Conservation (phyloP, 768 basidiomycete species). For the Leccinum longicurvipes region DNA sequence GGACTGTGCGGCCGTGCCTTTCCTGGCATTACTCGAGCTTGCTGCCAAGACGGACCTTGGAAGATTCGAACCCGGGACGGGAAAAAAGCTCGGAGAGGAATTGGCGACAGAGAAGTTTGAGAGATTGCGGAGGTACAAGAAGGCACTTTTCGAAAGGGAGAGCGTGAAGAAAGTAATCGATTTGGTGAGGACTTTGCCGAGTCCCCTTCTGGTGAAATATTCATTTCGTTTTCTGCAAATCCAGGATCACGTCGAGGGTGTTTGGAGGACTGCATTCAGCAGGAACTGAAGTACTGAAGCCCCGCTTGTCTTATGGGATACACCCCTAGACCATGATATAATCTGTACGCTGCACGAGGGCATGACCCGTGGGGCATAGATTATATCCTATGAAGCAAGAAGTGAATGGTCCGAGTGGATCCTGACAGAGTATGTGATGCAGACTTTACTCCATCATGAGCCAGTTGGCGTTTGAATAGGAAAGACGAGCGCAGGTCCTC, state of each 20-base stretch:
- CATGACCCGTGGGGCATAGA: neutral
- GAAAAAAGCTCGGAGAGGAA: constrained; percentile 38
- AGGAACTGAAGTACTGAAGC: too few species aligned
- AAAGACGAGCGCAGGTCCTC: neutral
- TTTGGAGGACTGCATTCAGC: too few species aligned
- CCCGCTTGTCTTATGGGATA: too few species aligned
- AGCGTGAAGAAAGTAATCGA: constrained; percentile 10
- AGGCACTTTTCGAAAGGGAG: constrained; percentile 43
- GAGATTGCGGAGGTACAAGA: constrained; percentile 46
- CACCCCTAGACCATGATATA: too few species aligned
- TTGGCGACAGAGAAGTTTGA: constrained; percentile 43
- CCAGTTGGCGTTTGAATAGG: too few species aligned
- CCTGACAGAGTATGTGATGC: neutral
- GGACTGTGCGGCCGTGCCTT: constrained; percentile 56
- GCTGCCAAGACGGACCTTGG: constrained; percentile 46
- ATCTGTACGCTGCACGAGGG: too few species aligned
- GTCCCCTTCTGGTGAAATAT: too few species aligned
- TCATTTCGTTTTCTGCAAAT: too few species aligned
- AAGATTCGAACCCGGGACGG: constrained; percentile 43
- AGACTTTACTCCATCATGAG: neutral
- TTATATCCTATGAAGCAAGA: too few species aligned
- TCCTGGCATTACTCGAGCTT: constrained; percentile 47
- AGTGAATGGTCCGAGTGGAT: neutral
- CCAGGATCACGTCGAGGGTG: too few species aligned
- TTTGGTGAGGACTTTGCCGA: neutral